Evolutionary conservation across 139 green algal genomes (phyloP), one percentile per base, ranked within the genome.

Genomic region (Chlorella sp.): DNA sequence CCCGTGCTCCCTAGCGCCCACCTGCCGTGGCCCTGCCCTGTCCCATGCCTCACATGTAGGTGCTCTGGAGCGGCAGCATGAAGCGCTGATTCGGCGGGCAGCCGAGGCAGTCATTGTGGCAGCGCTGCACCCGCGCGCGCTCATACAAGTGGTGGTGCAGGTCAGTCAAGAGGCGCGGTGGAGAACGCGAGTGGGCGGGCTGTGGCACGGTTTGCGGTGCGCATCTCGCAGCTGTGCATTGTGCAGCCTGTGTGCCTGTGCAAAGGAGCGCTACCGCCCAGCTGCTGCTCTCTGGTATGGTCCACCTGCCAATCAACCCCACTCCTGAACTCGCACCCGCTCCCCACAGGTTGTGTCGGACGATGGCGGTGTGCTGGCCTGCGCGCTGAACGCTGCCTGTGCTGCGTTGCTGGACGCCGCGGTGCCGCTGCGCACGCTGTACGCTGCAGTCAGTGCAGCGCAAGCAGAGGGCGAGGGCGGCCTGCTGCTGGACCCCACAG

Each of bases 371-470:
- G 40, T 94, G 81, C 86, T 96, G 38, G 64, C 92, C 13, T 93
- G 90, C 60, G 93, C 90, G 0, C 54, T 95, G 30, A 96, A 96
- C 64, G 94, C 93, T 11, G 88, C 89, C 7, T 93, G 87, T 72
- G 88, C 91, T 26, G 94, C 93, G 3, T 86, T 96, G n/a, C 86
- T 92, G 24, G 94, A 96, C 82, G 94, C 94, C 11, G 94, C 88
- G 0, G 83, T 96, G 28, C 92, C 92, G 3, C 89, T 96, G 88
- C 67, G 51, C 44, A 85, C 67, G 44, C 24, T 77, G 22, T 68
- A 34, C 46, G 38, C 76, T 20, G 76, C 76, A 0, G 56, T 82
- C 22, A 43, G 38, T 30, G 56, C 64, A 28, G 76, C 76, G 3
- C 76, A 73, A 58, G 76, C 54, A 6, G n/a, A 38, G 3, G 76